A percentile compares a stretch with the other conserved stretches of the same genome.
phyloP scores from a whole-genome alignment of 371 early-diverging fungal species.

The Batkoa obscura region DNA sequence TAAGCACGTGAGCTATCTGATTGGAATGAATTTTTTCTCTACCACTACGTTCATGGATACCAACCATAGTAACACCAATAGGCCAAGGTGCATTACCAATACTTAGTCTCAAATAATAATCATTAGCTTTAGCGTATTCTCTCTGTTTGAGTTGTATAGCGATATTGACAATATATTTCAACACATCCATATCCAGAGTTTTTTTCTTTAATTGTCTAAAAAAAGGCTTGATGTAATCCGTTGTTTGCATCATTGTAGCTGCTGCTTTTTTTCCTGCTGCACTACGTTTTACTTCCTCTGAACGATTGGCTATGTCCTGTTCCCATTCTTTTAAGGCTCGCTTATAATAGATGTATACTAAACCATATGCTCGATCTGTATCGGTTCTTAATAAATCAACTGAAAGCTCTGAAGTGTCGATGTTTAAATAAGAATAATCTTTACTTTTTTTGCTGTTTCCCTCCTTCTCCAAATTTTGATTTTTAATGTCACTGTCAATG shows the following conservation, averaged over 20 bases:
- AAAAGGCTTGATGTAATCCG: conserved; percentile 78
- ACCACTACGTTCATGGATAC: conserved; percentile 91
- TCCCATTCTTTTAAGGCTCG: conserved; percentile 80
- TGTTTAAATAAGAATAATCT: conserved; percentile 11
- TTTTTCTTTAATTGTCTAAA: conserved; percentile 65
- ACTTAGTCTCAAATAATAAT: conserved; percentile 77
- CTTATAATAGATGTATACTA: conserved; percentile 67
- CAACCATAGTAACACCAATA: conserved; percentile 85
- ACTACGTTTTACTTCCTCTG: conserved; percentile 50
- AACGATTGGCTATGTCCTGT: conserved; percentile 47
- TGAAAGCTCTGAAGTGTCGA: conserved; percentile 37
- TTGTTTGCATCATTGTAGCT: conserved; percentile 63
- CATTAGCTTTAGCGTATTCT: conserved; percentile 84
- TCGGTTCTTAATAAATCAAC: conserved; percentile 46
- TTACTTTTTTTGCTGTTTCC: conserved; percentile 17
- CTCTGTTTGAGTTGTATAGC: conserved; percentile 56
- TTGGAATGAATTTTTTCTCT: conserved; percentile 89
- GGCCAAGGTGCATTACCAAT: conserved; percentile 99
- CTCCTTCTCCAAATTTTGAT: conserved; percentile 14
- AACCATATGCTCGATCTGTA: conserved; percentile 44
- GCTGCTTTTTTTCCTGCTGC: conserved; percentile 56
- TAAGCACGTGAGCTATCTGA: conserved; percentile 94
- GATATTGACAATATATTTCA: conserved; percentile 79
- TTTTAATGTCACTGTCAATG: conserved; percentile 52
- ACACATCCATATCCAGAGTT: conserved; percentile 60